Percentiles rank a stretch among this genome's conserved stretches.
Conservation (phyloP, 2,329 filamentous ascomycete species). For the Aspergillus felis region DNA sequence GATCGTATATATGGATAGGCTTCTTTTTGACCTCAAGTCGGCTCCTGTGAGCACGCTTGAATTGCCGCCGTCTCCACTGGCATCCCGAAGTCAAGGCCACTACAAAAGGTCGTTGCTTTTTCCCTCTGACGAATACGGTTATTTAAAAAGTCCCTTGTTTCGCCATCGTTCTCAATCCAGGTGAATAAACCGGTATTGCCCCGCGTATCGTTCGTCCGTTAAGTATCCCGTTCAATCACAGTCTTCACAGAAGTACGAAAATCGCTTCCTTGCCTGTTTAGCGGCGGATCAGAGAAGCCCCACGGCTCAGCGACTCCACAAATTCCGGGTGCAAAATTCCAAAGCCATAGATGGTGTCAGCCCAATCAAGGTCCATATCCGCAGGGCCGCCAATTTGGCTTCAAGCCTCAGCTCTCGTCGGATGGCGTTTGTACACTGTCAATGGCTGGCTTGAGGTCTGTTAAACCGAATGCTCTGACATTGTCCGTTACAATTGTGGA, state of each 20-base stretch:
- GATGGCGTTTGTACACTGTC: slow-evolving; percentile 1
- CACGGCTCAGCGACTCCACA: slow-evolving; percentile 22
- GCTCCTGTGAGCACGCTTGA: slow-evolving; percentile 6
- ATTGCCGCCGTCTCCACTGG: slow-evolving; percentile 20
- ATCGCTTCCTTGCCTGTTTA: slow-evolving; percentile 15
- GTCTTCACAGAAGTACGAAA: neutral
- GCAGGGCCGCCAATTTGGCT: slow-evolving; percentile 3
- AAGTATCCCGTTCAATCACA: slow-evolving; percentile 16
- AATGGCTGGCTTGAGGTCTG: slow-evolving; percentile 7
- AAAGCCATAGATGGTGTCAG: slow-evolving; percentile 1
- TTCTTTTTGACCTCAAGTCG: neutral
- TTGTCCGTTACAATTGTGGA: slow-evolving; percentile 7
- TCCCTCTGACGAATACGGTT: slow-evolving; percentile 13
- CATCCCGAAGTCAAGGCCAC: slow-evolving; percentile 3
- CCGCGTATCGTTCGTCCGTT: slow-evolving; percentile 12
- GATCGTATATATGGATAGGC: slow-evolving; percentile 5
- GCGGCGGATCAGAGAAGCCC: slow-evolving; percentile 22
- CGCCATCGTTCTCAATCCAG: slow-evolving; percentile 11
- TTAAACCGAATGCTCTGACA: slow-evolving; percentile 1
- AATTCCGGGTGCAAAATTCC: neutral
- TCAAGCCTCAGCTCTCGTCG: slow-evolving; percentile 14
- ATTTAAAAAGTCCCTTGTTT: slow-evolving; percentile 2
- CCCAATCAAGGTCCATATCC: neutral
- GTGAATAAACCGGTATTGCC: slow-evolving; percentile 10
- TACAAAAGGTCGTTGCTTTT: slow-evolving; percentile 9